Conservation (phyloP, 768 basidiomycete genomes). For the Rubroboletus satanas region DNA sequence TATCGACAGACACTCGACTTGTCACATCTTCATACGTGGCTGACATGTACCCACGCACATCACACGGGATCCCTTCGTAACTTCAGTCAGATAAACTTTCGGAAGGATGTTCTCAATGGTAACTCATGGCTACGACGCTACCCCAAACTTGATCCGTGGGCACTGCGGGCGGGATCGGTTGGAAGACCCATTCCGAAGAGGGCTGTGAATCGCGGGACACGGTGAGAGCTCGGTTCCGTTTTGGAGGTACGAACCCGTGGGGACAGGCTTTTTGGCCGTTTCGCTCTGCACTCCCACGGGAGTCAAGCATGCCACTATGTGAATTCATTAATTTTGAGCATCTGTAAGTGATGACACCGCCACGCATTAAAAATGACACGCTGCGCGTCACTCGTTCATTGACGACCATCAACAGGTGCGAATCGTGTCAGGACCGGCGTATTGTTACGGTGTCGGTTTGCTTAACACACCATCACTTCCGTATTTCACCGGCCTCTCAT, state of each 20-base stretch:
- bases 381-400: background rate
- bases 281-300: background rate
- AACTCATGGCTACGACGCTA: background rate
- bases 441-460: background rate
- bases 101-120: background rate
- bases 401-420: constrained; percentile 3
- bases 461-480: background rate
- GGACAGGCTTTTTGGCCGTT: background rate
- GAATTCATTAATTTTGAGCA: background rate
- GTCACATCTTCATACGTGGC: constrained; percentile 7
- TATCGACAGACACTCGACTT: constrained; percentile 9
- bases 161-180: background rate
- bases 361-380: background rate
- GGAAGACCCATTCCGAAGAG: background rate
- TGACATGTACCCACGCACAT: background rate
- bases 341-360: background rate
- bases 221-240: constrained; percentile 1
- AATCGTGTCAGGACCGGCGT: background rate
- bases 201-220: background rate
- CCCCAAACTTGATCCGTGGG: background rate
- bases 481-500: background rate
- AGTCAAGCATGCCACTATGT: background rate
- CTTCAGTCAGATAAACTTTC: background rate
- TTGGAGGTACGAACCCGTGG: background rate
- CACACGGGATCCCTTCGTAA: background rate